Conservation (phyloP, 176 grass and related monocot genomes). For the Dactylis glomerata region DNA sequence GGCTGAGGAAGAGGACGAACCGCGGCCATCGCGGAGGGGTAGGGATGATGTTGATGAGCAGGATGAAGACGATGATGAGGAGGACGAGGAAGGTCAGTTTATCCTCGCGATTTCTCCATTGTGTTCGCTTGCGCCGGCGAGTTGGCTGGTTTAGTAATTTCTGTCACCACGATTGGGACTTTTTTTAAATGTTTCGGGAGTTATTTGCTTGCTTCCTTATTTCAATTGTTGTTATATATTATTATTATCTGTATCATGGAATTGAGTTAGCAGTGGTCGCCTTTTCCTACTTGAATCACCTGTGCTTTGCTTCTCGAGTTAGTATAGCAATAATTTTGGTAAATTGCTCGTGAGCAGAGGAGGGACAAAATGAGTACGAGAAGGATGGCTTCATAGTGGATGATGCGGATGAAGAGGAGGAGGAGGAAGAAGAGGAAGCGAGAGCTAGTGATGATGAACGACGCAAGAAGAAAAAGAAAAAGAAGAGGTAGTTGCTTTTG, state of each 20-base stretch:
- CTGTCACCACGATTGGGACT: too few species aligned
- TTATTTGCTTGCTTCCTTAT: too few species aligned
- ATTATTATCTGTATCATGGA: too few species aligned
- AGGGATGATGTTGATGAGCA: conserved; percentile 38
- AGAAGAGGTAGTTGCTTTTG: conserved; percentile 58
- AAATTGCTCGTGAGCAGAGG: conserved; percentile 47
- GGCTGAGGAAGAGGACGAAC: conserved; percentile 56
- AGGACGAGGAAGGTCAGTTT: conserved; percentile 73
- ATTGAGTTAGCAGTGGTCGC: background rate
- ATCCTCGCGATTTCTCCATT: background rate
- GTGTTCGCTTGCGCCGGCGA: background rate
- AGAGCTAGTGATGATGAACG: conserved; percentile 72
- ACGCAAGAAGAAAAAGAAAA: conserved; percentile 80
- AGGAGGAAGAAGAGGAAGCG: conserved; percentile 75
- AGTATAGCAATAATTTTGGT: background rate
- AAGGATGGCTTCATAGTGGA: conserved; percentile 99
- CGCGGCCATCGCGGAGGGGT: conserved; percentile 30
- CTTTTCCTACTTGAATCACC: background rate
- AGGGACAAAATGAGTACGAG: conserved; percentile 86
- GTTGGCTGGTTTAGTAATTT: background rate
- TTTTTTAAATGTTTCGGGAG: too few species aligned
- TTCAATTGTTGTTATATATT: too few species aligned
- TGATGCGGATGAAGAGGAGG: conserved; percentile 79
- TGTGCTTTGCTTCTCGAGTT: background rate
- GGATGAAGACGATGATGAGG: conserved; percentile 62